These are phyloP conservation scores for Thozetella sp. DNA, from an alignment of 495 filamentous ascomycete species.

Conservation along the genomic window DNA sequence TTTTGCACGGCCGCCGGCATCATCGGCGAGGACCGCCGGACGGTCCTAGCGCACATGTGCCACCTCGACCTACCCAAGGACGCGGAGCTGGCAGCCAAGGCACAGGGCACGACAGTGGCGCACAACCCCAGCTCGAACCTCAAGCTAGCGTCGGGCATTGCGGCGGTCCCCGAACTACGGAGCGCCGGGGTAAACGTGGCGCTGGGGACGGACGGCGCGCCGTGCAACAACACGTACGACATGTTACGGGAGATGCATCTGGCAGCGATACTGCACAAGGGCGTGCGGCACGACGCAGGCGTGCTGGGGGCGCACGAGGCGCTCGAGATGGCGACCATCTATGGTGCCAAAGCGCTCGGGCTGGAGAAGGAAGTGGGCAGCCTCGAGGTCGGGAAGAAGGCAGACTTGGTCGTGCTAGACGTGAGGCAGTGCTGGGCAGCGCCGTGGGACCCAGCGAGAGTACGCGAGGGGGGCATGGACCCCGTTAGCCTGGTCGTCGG, in stretches of 20 bases:
- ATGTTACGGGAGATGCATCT: constrained; percentile 3
- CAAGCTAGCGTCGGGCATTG: background rate
- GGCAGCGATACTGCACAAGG: background rate
- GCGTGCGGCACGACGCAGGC: background rate
- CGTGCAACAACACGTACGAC: constrained; percentile 1
- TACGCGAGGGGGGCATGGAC: background rate
- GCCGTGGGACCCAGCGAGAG: background rate
- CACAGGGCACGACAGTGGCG: background rate
- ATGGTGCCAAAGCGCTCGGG: background rate
- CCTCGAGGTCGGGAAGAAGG: background rate
- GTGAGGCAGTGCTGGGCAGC: background rate
- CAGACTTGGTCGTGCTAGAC: background rate
- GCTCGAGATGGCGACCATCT: background rate
- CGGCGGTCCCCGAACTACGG: background rate
- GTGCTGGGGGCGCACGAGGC: background rate
- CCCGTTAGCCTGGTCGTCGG: background rate
- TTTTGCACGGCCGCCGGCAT: background rate
- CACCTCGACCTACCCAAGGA: constrained; percentile 1
- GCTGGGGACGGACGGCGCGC: background rate
- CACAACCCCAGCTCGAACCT: constrained; percentile 1
- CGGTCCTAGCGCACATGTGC: constrained; percentile 2
- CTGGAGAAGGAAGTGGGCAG: background rate
- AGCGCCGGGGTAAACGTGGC: background rate
- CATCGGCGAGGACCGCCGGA: background rate
- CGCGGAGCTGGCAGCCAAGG: background rate